Evolutionary conservation across 2,329 filamentous ascomycete genomes (phyloP), one percentile per base, ranked within the genome.

Genomic region (Metarhizium guizhouense): DNA sequence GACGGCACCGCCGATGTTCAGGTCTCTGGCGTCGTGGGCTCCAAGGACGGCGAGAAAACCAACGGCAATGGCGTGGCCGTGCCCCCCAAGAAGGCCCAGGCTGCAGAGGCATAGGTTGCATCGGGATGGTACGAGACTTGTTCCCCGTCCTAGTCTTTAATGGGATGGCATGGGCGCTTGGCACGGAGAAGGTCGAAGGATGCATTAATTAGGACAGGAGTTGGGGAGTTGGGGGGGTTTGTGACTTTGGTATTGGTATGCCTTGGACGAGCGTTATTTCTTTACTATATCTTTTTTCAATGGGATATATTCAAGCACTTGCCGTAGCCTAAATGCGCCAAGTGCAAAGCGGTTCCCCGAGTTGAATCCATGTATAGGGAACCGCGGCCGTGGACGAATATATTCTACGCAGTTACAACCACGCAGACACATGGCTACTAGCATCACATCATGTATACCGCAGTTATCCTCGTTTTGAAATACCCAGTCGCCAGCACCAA

Each of bases 1-100:
- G 73, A 72, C 2, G 76, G 75, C 10, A 70, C 70, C 3, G 75
- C 72, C 1, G 74, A 79, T 20, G 74, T 79, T 10, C 68, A 76
- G 18, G 68, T 79, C 6, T 59, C 67, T 3, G 67, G 65, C 13
- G 62, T 64, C 3, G 58, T 68, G 20, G 70, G 70, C 52, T 62
- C 61, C 43, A 64, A 62, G 6, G 64, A 67, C 18, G 63, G 57
- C 20, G 64, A 62, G 13, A 57, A 60, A 38, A 54, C 60, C 3
- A 64, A 69, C 36, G 64, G 60, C 20, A 54, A 58, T 48, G 29
- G 55, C n/a, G 57, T 56, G 3, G 47, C 52, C 2, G 47, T 45
- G 13, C 8, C 48, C 18, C 55, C 54, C 13, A 56, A 54, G 40
- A 56, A 53, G 36, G 48, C 52, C 16, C 56, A 54, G 5, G 36